Percentiles rank a stretch among this genome's conserved stretches.
These are phyloP conservation scores for Leishmania major DNA, from an alignment of 208 protist genomes.

Conservation along the genomic window DNA sequence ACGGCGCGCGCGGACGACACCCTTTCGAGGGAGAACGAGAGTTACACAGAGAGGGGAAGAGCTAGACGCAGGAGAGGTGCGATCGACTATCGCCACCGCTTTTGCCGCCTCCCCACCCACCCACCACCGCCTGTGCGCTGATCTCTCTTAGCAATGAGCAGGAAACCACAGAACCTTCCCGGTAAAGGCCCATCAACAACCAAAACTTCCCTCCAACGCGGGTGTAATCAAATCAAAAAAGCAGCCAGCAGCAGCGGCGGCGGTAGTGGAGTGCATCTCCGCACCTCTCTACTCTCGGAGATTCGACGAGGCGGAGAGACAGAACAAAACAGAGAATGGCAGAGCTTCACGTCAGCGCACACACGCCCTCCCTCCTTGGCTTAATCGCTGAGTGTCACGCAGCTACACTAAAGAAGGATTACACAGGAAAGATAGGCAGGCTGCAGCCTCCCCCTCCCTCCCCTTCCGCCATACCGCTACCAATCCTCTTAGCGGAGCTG, in stretches of 20 bases:
- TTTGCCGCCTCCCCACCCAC: not conserved
- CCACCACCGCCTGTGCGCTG: not conserved
- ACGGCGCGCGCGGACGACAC: not conserved
- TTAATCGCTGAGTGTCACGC: not conserved
- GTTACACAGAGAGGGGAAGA: not conserved
- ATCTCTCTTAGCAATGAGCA: not conserved
- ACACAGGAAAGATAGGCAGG: not conserved
- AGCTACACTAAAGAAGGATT: not conserved
- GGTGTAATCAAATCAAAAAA: not conserved
- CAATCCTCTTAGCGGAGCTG: conserved; percentile 40
- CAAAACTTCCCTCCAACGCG: not conserved
- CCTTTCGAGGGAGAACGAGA: not conserved
- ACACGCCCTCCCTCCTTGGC: not conserved
- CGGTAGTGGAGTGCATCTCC: not conserved
- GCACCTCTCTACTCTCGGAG: not conserved
- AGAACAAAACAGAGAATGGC: not conserved
- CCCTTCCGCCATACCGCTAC: not conserved
- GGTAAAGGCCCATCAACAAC: not conserved
- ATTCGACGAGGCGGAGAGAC: not conserved
- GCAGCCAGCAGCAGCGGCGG: not conserved
- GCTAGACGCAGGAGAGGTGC: not conserved
- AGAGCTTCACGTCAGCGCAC: not conserved
- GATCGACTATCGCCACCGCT: not conserved
- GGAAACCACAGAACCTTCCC: not conserved
- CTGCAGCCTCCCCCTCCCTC: not conserved